These are phyloP conservation scores for Penicillium antarcticum DNA, from an alignment of 495 filamentous ascomycete genomes.

Conservation along the genomic window DNA sequence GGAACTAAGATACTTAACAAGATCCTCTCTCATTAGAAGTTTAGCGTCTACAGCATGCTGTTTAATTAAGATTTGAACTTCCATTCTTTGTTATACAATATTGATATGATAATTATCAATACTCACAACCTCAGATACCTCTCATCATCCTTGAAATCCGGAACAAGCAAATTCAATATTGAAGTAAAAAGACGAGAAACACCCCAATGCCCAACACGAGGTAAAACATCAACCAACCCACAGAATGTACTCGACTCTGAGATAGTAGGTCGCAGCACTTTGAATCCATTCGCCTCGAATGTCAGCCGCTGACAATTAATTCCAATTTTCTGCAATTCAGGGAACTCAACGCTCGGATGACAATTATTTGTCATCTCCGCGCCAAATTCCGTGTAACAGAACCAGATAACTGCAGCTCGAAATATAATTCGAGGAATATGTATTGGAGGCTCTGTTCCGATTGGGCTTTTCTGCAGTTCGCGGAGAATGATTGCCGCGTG, in stretches of 20 bases:
- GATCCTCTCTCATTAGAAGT: no score
- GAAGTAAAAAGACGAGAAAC: not conserved
- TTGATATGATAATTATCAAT: no score
- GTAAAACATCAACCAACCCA: conserved; percentile 12
- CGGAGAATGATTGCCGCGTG: conserved; percentile 18
- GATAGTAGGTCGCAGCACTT: not conserved
- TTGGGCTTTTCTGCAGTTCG: conserved; percentile 8
- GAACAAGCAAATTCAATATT: no score
- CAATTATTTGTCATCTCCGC: not conserved
- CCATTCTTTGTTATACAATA: no score
- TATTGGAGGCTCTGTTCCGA: conserved; percentile 17
- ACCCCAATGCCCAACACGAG: conserved; percentile 13
- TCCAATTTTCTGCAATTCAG: conserved; percentile 3
- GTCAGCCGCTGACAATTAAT: conserved; percentile 7
- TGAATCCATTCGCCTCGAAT: conserved; percentile 14
- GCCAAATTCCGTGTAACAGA: conserved; percentile 9
- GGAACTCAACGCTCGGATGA: conserved; percentile 1
- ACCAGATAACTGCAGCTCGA: conserved; percentile 15
- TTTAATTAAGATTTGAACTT: no score
- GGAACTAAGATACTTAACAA: no score
- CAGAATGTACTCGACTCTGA: conserved; percentile 11
- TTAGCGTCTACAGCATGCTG: no score
- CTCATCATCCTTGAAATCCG: no score
- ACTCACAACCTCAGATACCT: no score
- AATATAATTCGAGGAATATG: conserved; percentile 17